Conservation (phyloP, 192 early-diverging fungal genomes). For the Coemansia sp. region DNA sequence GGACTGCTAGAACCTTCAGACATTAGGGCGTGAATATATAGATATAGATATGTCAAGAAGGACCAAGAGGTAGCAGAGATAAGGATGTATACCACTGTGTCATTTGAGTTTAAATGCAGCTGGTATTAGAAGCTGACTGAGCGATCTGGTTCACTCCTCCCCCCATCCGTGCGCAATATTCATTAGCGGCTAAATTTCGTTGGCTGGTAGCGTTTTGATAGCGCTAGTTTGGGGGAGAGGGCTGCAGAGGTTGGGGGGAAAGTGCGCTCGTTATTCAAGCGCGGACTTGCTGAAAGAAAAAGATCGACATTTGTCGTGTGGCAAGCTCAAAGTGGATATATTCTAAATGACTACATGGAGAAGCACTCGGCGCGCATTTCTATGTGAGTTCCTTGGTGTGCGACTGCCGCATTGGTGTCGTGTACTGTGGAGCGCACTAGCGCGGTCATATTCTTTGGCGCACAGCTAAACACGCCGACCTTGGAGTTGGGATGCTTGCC, state of each 20-base stretch:
- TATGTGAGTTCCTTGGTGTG: conserved; percentile 50
- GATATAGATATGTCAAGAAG: background rate
- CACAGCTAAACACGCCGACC: conserved; percentile 55
- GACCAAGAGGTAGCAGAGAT: background rate
- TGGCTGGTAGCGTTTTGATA: background rate
- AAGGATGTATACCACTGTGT: background rate
- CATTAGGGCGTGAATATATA: conserved; percentile 6
- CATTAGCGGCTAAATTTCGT: background rate
- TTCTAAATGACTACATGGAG: conserved; percentile 24
- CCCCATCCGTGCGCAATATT: background rate
- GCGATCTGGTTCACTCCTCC: background rate
- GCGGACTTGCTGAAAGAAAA: background rate
- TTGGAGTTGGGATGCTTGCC: conserved; percentile 45
- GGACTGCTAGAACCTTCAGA: conserved; percentile 28
- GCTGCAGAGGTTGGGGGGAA: conserved; percentile 3
- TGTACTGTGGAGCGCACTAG: conserved; percentile 49
- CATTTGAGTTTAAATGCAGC: background rate
- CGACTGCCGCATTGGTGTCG: conserved; percentile 50
- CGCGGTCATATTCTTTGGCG: conserved; percentile 41
- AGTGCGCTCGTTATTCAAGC: background rate
- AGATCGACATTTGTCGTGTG: background rate
- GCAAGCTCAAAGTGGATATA: background rate
- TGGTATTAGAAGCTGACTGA: background rate
- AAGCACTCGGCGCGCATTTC: conserved; percentile 57
- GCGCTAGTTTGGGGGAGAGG: background rate